Evolutionary conservation across 1,284 basidiomycete genomes (phyloP).

Genomic region (Malassezia pachydermatis): DNA sequence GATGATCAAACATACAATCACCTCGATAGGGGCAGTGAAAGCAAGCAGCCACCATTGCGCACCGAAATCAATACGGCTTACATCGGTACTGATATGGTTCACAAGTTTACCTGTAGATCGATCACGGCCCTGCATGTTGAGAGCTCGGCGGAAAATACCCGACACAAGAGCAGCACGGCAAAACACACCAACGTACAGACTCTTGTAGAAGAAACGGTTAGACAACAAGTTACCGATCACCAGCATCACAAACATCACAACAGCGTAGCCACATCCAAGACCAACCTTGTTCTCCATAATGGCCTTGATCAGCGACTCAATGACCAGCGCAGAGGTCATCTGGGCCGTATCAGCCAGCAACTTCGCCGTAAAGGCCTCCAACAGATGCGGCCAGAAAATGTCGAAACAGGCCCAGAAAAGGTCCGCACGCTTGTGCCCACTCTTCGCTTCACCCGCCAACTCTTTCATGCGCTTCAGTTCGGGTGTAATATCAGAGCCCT

Average conservation of each 20-base stretch:
- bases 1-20: conserved; percentile 52
- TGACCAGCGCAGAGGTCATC: conserved; percentile 38
- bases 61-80: conserved; percentile 80
- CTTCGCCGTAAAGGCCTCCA: conserved; percentile 52
- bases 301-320: conserved; percentile 34
- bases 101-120: conserved; percentile 75
- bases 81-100: conserved; percentile 87
- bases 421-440: conserved; percentile 53
- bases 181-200: conserved; percentile 55
- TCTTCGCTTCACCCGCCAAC: conserved; percentile 19
- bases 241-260: conserved; percentile 18
- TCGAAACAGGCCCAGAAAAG: conserved; percentile 64
- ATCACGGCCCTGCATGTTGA: conserved; percentile 67
- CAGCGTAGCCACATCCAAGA: conserved; percentile 31
- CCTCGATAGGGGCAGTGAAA: conserved; percentile 59
- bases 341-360: conserved; percentile 37
- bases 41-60: conserved; percentile 66
- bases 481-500: conserved; percentile 5
- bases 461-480: conserved; percentile 8
- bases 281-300: conserved; percentile 21
- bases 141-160: conserved; percentile 70
- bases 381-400: conserved; percentile 60
- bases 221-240: conserved; percentile 27
- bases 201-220: conserved; percentile 68
- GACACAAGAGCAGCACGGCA: conserved; percentile 77